Base-by-base conservation (phyloP, 495 filamentous ascomycete species). In the Aspergillus incahuasiensis region DNA sequence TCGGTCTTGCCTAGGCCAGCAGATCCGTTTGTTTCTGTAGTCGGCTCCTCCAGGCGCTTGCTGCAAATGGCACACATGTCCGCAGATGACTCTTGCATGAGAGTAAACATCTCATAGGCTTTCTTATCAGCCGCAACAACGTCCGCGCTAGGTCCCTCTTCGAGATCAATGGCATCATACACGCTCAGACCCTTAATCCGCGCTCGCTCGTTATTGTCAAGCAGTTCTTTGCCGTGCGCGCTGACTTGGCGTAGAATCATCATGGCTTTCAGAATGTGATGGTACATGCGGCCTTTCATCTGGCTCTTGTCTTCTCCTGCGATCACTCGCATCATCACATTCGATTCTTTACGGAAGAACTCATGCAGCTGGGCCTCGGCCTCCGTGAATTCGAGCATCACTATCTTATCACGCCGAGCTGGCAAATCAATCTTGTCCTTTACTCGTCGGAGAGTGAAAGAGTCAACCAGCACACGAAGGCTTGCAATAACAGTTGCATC, bases 361-460 rank as follows among this genome's bases (percentile, higher is more conserved):
- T 86, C 79, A 56, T 86, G 83, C 32, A 86, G 58, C 24, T 71
- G 66, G 6, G 62, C 57, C 59, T 88, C 85, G 21, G 80, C 69
- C 9, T 79, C 72, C 2, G 73, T 70, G 65, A 87, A 86, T 61
- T 74, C 70, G n/a, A 84, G 72, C 32, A 68, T 72, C 18, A 92
- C 74, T 9, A 91, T 80, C 48, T 86, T 71, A 58, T 97, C 92
- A 2, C 75, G 74, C 1, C 92, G 83, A 19, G 79, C 71, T 2
- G 92, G 91, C 5, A 96, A 78, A 61, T 92, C 77, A 52, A 97
- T 92, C 65, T 83, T 87, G 66, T 96, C 90, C 70, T 98, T 98
- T 42, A 92, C 74, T 21, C 94, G 87, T n/a, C 94, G 86, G 19
- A 98, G 73, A 0, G 94, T 96, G 53, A 98, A 86, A 38, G 88